These are phyloP conservation scores for Strigomonas oncopelti DNA, from an alignment of 208 protist species.

Conservation along the genomic window DNA sequence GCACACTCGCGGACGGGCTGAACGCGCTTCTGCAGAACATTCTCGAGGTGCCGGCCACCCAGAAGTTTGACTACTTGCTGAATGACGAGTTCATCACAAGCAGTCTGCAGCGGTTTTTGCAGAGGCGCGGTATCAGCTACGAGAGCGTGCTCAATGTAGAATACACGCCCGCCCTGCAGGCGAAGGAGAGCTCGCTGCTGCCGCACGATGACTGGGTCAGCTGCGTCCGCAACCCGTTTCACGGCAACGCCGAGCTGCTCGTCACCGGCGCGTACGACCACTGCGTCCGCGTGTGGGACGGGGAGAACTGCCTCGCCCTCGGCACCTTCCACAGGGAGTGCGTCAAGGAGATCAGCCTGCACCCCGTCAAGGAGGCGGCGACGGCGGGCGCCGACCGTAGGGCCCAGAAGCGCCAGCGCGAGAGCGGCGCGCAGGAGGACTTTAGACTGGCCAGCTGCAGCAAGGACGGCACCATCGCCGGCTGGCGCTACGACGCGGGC, in stretches of 20 bases:
- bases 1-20: constrained; percentile 60
- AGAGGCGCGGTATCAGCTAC: constrained; percentile 57
- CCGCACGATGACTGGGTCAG: constrained; percentile 89
- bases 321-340: constrained; percentile 67
- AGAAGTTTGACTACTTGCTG: constrained; percentile 74
- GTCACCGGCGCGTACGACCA: constrained; percentile 80
- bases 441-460: constrained; percentile 64
- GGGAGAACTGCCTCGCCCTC: constrained; percentile 63
- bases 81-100: constrained; percentile 81
- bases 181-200: constrained; percentile 72
- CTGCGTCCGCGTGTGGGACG: constrained; percentile 77
- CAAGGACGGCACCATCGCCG: constrained; percentile 73
- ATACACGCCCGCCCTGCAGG: constrained; percentile 78
- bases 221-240: constrained; percentile 58
- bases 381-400: background rate
- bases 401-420: constrained; percentile 13
- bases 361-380: constrained; percentile 22
- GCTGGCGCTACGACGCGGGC: constrained; percentile 50
- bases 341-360: constrained; percentile 72
- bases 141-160: constrained; percentile 82
- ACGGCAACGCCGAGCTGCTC: constrained; percentile 49
- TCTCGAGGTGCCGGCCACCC: constrained; percentile 30
- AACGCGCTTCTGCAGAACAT: constrained; percentile 69
- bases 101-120: constrained; percentile 70
- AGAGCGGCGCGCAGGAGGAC: constrained; percentile 17